Conservation (phyloP, 2,329 filamentous ascomycete species). For the Calcarisporium arbuscula region DNA sequence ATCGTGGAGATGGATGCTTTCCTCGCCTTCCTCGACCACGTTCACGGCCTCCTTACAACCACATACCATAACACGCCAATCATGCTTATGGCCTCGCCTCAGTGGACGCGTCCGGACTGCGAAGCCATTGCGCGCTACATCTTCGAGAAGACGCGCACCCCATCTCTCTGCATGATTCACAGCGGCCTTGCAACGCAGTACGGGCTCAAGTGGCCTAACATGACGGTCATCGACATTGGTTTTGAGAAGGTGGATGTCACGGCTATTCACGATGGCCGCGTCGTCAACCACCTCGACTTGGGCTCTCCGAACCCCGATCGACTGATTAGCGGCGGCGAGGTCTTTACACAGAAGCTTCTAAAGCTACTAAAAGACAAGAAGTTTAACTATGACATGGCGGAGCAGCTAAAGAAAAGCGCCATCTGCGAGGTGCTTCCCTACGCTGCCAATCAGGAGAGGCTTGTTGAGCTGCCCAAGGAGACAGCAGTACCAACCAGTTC, state of each 20-base stretch:
- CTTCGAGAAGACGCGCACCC: slow-evolving; percentile 95
- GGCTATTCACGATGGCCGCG: slow-evolving; percentile 74
- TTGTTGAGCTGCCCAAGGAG: slow-evolving; percentile 45
- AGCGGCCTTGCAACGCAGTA: slow-evolving; percentile 83
- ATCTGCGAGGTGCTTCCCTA: slow-evolving; percentile 63
- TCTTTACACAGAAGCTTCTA: slow-evolving; percentile 70
- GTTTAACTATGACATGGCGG: slow-evolving; percentile 61
- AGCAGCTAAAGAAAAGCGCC: slow-evolving; percentile 60
- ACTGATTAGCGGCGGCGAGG: slow-evolving; percentile 71
- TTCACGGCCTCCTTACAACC: slow-evolving; percentile 82
- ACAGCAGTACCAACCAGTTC: slow-evolving; percentile 23
- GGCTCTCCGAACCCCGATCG: slow-evolving; percentile 45
- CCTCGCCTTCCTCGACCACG: slow-evolving; percentile 85
- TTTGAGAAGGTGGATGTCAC: slow-evolving; percentile 90
- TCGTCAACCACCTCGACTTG: slow-evolving; percentile 61
- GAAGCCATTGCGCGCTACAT: slow-evolving; percentile 89
- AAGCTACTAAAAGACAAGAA: slow-evolving; percentile 56
- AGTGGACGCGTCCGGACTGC: slow-evolving; percentile 82
- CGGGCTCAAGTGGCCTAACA: slow-evolving; percentile 65
- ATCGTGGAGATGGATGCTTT: slow-evolving; percentile 91
- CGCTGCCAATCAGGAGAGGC: slow-evolving; percentile 32
- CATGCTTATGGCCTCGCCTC: slow-evolving; percentile 80
- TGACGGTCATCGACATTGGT: slow-evolving; percentile 87
- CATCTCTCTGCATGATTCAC: slow-evolving; percentile 85
- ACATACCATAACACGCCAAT: slow-evolving; percentile 96